Conservation (phyloP, 2,329 filamentous ascomycete species). For the Aureobasidium lini region DNA sequence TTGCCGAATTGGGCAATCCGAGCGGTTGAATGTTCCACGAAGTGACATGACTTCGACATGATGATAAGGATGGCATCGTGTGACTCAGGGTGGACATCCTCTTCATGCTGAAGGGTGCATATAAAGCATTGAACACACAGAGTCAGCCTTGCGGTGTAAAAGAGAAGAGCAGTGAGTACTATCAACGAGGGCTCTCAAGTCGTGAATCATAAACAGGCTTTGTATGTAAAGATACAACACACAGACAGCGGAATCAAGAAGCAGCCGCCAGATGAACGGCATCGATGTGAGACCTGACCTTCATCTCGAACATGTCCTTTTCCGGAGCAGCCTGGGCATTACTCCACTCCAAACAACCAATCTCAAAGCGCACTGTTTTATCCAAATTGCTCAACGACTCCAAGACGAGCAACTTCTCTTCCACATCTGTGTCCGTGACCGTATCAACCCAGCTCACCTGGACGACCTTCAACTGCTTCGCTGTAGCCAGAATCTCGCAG, state of each 20-base stretch:
- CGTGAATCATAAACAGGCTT: background rate
- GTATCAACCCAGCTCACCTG: conserved; percentile 28
- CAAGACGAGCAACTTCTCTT: conserved; percentile 24
- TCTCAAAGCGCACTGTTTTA: conserved; percentile 18
- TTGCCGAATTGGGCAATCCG: background rate
- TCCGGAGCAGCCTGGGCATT: background rate
- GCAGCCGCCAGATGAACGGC: background rate
- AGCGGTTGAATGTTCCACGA: background rate
- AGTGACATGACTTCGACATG: too few species aligned
- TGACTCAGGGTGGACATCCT: background rate
- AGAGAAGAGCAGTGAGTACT: background rate
- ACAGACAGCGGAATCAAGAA: background rate
- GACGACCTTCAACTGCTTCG: conserved; percentile 20
- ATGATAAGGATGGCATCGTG: too few species aligned
- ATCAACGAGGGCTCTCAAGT: background rate
- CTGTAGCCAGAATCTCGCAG: conserved; percentile 23
- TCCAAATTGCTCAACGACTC: conserved; percentile 18
- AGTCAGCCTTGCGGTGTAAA: too few species aligned
- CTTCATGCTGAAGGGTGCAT: too few species aligned
- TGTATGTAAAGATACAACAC: too few species aligned
- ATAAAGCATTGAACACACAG: too few species aligned
- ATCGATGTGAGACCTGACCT: background rate
- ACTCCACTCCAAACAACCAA: conserved; percentile 19
- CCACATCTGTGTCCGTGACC: conserved; percentile 21
- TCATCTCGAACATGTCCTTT: background rate